Evolutionary conservation across 345 rosid species (phyloP), one percentile per base, ranked within the genome.

Genomic region (Populus nigra): DNA sequence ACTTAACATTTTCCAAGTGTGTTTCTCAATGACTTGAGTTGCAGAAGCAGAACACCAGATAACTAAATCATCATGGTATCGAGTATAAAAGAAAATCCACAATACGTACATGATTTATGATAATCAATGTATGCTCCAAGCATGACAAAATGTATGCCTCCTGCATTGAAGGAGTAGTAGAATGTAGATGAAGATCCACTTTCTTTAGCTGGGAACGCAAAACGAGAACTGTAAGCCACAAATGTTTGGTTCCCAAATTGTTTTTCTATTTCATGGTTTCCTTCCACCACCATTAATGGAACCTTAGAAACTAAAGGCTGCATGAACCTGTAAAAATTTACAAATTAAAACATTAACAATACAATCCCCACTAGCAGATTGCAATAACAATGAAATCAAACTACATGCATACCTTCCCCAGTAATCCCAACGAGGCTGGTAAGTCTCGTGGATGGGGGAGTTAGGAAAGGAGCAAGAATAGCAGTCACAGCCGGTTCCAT

Each of bases 361-460:
- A 15, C 9, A 27, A 27, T 33, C 17, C 39, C 39, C 63, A 57
- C 22, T 18, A 57, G n/a, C 25, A 57, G n/a, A 22, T 57, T 57
- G 62, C 22, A 20, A 63, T 18, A n/a, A 36, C 0, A 20, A 55
- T 27, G 22, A 13, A 20, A 22, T 18, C 8, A 70, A 72, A 45
- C 43, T 39, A 57, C 17, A n/a, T 11, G 13, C 17, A 77, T 16
- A 92, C 99, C 98, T 96, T 84, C 99, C 99, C 98, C 97, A 93
- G 75, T 87, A 88, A 78, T 96, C 99, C 99, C 99, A 96, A 35
- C 98, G 96, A 81, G 99, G 99, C 85, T 96, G 99, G 83, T 89
- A 92, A 2, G 87, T 87, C 85, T 93, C 91, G 17, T 88, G 95
- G 55, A 90, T 88, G 7, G 95, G 98, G 45, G 91, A 73, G 8